Evolutionary conservation across 179 eudicot genomes (phyloP).

Genomic region (Monotropa hypopitys): DNA sequence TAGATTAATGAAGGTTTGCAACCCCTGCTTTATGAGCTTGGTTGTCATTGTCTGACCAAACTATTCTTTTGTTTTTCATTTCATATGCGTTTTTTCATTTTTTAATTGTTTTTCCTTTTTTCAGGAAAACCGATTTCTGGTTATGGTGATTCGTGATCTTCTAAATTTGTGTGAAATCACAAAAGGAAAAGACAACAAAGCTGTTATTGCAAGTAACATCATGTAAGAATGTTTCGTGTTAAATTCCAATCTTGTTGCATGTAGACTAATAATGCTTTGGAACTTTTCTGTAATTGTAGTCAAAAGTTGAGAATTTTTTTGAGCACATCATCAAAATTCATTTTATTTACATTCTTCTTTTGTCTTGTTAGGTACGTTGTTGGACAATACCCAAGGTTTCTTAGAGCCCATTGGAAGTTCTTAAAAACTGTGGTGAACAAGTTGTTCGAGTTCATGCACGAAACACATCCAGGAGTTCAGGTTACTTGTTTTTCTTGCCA

Average conservation of each 20-base stretch:
- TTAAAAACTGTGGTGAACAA: conserved; percentile 95
- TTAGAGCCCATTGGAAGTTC: conserved; percentile 99
- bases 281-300: not conserved
- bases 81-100: not conserved
- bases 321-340: not conserved
- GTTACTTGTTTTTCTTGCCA: conserved; percentile 22
- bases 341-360: not conserved
- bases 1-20: not conserved
- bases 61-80: not conserved
- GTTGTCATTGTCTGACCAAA: not conserved
- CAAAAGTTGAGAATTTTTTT: not conserved
- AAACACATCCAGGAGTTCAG: conserved; percentile 99
- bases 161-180: conserved; percentile 90
- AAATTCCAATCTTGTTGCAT: not conserved
- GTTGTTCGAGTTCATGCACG: conserved; percentile 98
- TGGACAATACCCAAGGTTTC: conserved; percentile 96
- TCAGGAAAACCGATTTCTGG: conserved; percentile 98
- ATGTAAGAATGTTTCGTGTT: conserved; percentile 38
- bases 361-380: conserved; percentile 80
- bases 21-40: not conserved
- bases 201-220: conserved; percentile 98
- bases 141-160: conserved; percentile 97
- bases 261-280: not conserved
- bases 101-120: conserved; percentile 5
- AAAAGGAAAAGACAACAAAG: conserved; percentile 98